Conservation (phyloP, 2,329 filamentous ascomycete genomes). For the Cladosporium halotolerans region DNA sequence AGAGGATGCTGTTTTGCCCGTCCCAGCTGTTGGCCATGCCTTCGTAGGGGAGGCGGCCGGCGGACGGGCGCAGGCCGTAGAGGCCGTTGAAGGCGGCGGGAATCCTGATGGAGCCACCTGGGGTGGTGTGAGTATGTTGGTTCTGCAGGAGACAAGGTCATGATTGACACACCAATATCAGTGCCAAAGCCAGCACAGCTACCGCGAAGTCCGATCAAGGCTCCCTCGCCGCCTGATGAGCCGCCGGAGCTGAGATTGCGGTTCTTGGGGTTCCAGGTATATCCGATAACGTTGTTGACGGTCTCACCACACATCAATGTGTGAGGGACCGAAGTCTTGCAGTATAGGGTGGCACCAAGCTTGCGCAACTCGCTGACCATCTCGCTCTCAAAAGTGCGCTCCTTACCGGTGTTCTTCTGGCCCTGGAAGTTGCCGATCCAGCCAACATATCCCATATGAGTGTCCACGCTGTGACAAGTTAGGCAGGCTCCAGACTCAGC, state of each 20-base stretch:
- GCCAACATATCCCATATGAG: slow-evolving; percentile 55
- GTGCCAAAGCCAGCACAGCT: slow-evolving; percentile 53
- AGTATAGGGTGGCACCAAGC: slow-evolving; percentile 51
- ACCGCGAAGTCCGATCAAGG: slow-evolving; percentile 49
- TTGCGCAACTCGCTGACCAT: slow-evolving; percentile 50
- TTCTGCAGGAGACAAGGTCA: slow-evolving; percentile 34
- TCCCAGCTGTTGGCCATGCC: slow-evolving; percentile 58
- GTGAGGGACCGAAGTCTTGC: slow-evolving; percentile 52
- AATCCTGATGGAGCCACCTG: slow-evolving; percentile 51
- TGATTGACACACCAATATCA: slow-evolving; percentile 42
- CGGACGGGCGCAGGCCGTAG: slow-evolving; percentile 50
- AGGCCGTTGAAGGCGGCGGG: slow-evolving; percentile 55
- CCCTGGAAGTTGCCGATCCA: slow-evolving; percentile 59
- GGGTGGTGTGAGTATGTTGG: background rate
- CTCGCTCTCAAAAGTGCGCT: slow-evolving; percentile 50
- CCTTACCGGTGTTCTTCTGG: slow-evolving; percentile 45
- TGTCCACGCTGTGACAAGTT: slow-evolving; percentile 29
- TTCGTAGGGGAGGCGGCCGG: slow-evolving; percentile 49
- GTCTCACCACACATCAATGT: slow-evolving; percentile 55
- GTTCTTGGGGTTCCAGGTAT: slow-evolving; percentile 53
- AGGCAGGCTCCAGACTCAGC: slow-evolving; percentile 38
- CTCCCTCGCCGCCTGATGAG: slow-evolving; percentile 55
- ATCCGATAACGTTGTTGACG: slow-evolving; percentile 55
- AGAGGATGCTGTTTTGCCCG: slow-evolving; percentile 58
- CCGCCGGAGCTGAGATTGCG: slow-evolving; percentile 49